These are phyloP conservation scores for Hyaloperonospora arabidopsidis DNA, from an alignment of 352 stramenopile genomes.

Conservation along the genomic window DNA sequence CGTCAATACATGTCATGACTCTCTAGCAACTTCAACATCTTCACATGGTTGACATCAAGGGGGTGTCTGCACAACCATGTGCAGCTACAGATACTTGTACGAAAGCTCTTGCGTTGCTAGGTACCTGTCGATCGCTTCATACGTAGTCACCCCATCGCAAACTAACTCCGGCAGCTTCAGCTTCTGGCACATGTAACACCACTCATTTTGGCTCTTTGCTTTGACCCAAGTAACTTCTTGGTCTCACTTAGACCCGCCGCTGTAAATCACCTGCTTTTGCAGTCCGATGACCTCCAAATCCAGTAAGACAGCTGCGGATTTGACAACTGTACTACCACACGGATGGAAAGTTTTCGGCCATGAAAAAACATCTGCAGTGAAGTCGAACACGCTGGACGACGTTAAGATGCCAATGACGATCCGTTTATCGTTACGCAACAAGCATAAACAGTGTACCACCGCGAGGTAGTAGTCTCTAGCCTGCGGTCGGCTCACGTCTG, in stretches of 20 bases:
- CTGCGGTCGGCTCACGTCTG: constrained; percentile 12
- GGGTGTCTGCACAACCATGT: constrained; percentile 26
- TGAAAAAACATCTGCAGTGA: constrained; percentile 2
- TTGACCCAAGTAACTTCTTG: constrained; percentile 24
- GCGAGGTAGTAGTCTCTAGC: constrained; percentile 16
- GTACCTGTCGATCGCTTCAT: not conserved
- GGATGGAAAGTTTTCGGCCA: constrained; percentile 9
- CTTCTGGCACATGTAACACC: constrained; percentile 43
- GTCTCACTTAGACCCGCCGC: constrained; percentile 18
- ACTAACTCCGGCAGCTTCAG: constrained; percentile 37
- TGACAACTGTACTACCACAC: constrained; percentile 1
- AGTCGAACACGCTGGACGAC: too few species aligned
- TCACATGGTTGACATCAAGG: constrained; percentile 34
- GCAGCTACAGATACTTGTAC: constrained; percentile 31
- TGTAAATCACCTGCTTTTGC: constrained; percentile 9
- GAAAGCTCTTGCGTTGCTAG: constrained; percentile 7
- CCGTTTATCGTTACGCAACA: constrained; percentile 13
- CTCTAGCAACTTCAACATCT: constrained; percentile 27
- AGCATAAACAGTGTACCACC: constrained; percentile 22
- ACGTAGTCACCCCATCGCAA: not conserved
- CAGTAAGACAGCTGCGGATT: constrained; percentile 15
- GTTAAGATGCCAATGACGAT: too few species aligned
- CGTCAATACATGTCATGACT: constrained; percentile 33
- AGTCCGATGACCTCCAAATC: constrained; percentile 10
- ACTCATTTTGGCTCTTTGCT: constrained; percentile 39